Percentiles rank a stretch among this genome's conserved stretches.
Evolutionary conservation across 148 eudicot species (phyloP).

Genomic region (Bassia scoparia): DNA sequence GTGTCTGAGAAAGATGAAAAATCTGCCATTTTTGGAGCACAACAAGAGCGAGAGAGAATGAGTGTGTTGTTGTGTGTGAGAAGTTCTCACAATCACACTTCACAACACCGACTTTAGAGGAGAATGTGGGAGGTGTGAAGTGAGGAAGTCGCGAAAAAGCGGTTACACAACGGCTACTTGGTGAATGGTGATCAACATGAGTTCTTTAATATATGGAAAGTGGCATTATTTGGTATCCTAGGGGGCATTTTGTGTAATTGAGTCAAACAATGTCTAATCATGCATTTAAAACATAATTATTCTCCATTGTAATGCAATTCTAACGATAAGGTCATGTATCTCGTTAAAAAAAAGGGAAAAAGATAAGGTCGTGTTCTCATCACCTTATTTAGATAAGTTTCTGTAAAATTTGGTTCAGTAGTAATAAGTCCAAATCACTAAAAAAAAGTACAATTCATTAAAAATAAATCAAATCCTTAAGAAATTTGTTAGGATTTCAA

Average conservation of each 20-base stretch:
- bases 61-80: too few species aligned
- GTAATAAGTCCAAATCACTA: too few species aligned
- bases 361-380: too few species aligned
- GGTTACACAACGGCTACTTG: background rate
- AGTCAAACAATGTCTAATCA: background rate
- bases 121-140: background rate
- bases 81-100: background rate
- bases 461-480: too few species aligned
- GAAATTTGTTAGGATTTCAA: too few species aligned
- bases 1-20: slow-evolving; percentile 52
- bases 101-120: background rate
- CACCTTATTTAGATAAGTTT: too few species aligned
- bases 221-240: background rate
- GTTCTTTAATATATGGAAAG: background rate
- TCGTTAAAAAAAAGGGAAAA: too few species aligned
- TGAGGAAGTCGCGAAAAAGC: background rate
- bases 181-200: background rate
- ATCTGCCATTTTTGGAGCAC: slow-evolving; percentile 44
- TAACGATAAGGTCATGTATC: too few species aligned
- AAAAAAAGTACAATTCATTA: too few species aligned
- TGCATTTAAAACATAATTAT: background rate
- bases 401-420: too few species aligned
- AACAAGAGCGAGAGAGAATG: background rate
- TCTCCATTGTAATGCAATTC: too few species aligned
- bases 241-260: background rate